Conservation (phyloP, 441 rosid species). For the Bruguiera hainesii region DNA sequence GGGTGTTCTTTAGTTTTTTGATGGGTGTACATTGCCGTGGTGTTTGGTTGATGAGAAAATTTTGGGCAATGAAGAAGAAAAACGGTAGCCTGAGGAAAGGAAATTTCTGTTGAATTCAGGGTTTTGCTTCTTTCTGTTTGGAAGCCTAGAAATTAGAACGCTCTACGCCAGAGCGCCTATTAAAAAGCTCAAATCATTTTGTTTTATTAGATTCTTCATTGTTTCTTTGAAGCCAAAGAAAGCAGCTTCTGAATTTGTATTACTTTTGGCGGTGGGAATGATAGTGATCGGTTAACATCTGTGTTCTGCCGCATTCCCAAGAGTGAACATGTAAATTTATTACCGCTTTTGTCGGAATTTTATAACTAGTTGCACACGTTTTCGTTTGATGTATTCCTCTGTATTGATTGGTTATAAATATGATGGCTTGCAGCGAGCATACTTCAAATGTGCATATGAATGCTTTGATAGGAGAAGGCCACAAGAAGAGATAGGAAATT, state of each 20-base stretch:
- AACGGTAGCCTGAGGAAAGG: not conserved
- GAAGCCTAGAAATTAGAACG: not conserved
- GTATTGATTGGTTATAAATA: conserved; percentile 7
- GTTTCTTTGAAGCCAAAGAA: not conserved
- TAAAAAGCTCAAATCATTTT: not conserved
- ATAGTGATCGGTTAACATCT: too few species aligned
- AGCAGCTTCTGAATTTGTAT: too few species aligned
- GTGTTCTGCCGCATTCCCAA: not conserved
- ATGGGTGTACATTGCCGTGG: not conserved
- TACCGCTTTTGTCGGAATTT: not conserved
- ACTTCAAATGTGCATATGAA: conserved; percentile 90
- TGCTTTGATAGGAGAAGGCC: conserved; percentile 77
- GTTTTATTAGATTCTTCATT: not conserved
- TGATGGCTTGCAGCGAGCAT: conserved; percentile 58
- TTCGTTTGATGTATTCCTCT: not conserved
- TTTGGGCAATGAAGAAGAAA: not conserved
- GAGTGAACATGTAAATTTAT: not conserved
- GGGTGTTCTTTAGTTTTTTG: not conserved
- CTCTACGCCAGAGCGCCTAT: not conserved
- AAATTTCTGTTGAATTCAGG: not conserved
- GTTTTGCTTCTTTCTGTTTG: too few species aligned
- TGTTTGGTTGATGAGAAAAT: not conserved
- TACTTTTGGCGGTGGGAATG: too few species aligned
- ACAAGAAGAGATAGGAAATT: conserved; percentile 59
- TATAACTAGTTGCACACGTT: not conserved